Percentiles rank a stretch among this genome's conserved stretches.
phyloP scores from a whole-genome alignment of 768 basidiomycete genomes.

The Xerocomellus intermedius region DNA sequence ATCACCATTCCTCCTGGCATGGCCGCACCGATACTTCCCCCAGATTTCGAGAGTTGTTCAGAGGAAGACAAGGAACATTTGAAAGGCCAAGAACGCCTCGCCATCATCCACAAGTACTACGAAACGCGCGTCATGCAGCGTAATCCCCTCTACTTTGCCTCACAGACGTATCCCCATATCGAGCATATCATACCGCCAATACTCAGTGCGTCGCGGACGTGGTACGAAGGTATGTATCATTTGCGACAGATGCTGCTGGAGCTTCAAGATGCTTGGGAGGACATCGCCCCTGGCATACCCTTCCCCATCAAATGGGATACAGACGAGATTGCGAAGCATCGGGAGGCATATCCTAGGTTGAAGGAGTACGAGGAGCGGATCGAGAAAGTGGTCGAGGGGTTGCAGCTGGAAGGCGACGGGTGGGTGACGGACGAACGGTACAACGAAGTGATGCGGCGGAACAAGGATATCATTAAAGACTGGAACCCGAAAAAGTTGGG shows the following conservation, averaged over 20 bases:
- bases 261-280: background rate
- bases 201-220: slow-evolving; percentile 2
- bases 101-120: slow-evolving; percentile 7
- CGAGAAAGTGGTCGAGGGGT: background rate
- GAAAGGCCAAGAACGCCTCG: slow-evolving; percentile 1
- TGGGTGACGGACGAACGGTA: slow-evolving; percentile 1
- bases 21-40: background rate
- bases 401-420: background rate
- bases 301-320: background rate
- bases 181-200: background rate
- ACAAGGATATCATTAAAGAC: background rate
- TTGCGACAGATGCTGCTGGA: background rate
- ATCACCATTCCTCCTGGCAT: slow-evolving; percentile 1
- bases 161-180: background rate
- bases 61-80: background rate
- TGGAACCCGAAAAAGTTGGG: background rate
- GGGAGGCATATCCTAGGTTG: background rate
- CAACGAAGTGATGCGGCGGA: background rate
- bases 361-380: background rate
- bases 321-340: background rate
- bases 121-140: background rate
- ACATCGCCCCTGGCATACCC: background rate
- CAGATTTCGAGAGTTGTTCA: background rate
- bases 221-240: slow-evolving; percentile 3
- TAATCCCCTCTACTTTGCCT: background rate